These are phyloP conservation scores for Colletotrichum truncatum DNA, from an alignment of 2,329 filamentous ascomycete genomes.

Conservation along the genomic window DNA sequence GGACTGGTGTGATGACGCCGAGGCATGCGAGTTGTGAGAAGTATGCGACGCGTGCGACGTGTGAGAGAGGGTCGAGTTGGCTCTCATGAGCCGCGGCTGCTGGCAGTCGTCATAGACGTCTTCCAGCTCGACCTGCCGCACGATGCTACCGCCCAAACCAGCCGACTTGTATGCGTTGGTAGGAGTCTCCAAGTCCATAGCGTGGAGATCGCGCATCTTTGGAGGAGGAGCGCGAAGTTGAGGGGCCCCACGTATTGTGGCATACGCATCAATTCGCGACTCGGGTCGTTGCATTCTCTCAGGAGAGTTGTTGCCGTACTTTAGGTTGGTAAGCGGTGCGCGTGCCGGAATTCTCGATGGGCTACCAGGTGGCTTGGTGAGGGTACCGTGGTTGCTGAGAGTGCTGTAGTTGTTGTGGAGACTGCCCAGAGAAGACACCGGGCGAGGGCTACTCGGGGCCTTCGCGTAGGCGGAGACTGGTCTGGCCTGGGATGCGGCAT, in stretches of 20 bases:
- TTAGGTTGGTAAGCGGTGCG: slow-evolving; percentile 74
- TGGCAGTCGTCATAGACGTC: slow-evolving; percentile 78
- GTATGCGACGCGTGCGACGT: slow-evolving; percentile 43
- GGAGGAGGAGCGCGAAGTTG: slow-evolving; percentile 79
- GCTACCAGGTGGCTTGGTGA: slow-evolving; percentile 52
- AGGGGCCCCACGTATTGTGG: slow-evolving; percentile 62
- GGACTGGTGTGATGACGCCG: slow-evolving; percentile 44
- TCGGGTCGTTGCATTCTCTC: slow-evolving; percentile 67
- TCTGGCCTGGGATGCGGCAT: slow-evolving; percentile 23
- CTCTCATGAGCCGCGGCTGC: slow-evolving; percentile 46
- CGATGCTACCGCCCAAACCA: slow-evolving; percentile 63
- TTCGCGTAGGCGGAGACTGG: slow-evolving; percentile 27
- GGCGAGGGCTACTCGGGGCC: slow-evolving; percentile 9
- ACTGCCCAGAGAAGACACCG: slow-evolving; percentile 33
- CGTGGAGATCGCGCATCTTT: slow-evolving; percentile 85
- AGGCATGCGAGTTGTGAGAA: slow-evolving; percentile 33
- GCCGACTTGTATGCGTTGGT: slow-evolving; percentile 56
- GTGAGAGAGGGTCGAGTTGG: slow-evolving; percentile 51
- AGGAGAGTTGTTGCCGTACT: slow-evolving; percentile 81
- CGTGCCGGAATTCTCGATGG: slow-evolving; percentile 77
- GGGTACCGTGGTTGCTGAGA: slow-evolving; percentile 29
- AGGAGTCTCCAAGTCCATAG: slow-evolving; percentile 61
- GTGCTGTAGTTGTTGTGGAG: slow-evolving; percentile 31
- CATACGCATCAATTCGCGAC: slow-evolving; percentile 43
- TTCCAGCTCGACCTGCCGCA: slow-evolving; percentile 74